A percentile compares a stretch with the other conserved stretches of the same genome.
Evolutionary conservation across 345 rosid genomes (phyloP).

Genomic region (Chamaenerion angustifolium): DNA sequence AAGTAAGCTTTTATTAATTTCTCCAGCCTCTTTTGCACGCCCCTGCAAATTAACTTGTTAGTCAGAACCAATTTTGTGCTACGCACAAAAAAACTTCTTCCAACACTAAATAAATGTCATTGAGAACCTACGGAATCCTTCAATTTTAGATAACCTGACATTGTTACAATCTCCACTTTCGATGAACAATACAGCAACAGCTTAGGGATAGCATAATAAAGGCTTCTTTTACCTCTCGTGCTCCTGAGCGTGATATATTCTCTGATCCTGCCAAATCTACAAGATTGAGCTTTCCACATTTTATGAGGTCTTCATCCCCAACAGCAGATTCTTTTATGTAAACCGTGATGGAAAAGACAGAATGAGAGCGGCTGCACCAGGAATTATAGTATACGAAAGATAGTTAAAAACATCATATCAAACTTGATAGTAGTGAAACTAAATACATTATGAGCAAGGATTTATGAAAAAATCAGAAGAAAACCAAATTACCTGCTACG

Average conservation of each 20-base stretch:
- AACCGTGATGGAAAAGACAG: conserved; percentile 73
- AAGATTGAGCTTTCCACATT: conserved; percentile 95
- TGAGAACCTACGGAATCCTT: no score
- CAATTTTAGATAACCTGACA: no score
- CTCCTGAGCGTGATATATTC: conserved; percentile 78
- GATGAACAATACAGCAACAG: no score
- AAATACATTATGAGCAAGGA: no score
- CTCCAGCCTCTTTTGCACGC: conserved; percentile 97
- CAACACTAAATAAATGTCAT: background rate
- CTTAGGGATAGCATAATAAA: no score
- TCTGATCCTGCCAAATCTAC: conserved; percentile 99
- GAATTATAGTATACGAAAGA: background rate
- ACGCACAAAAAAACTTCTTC: background rate
- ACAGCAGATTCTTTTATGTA: conserved; percentile 66
- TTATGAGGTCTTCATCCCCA: conserved; percentile 82
- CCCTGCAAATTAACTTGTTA: conserved; percentile 23
- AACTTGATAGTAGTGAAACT: background rate
- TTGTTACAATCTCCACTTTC: no score
- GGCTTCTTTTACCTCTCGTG: conserved; percentile 41
- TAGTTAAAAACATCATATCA: background rate
- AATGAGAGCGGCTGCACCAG: conserved; percentile 75
- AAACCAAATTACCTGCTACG: conserved; percentile 47
- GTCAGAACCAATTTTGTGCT: background rate
- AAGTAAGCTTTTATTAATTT: conserved; percentile 92
- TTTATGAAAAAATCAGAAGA: background rate